A percentile compares a stretch with the other conserved stretches of the same genome.
phyloP scores from a whole-genome alignment of 139 green algal species.

The Yamagishiella unicocca region DNA sequence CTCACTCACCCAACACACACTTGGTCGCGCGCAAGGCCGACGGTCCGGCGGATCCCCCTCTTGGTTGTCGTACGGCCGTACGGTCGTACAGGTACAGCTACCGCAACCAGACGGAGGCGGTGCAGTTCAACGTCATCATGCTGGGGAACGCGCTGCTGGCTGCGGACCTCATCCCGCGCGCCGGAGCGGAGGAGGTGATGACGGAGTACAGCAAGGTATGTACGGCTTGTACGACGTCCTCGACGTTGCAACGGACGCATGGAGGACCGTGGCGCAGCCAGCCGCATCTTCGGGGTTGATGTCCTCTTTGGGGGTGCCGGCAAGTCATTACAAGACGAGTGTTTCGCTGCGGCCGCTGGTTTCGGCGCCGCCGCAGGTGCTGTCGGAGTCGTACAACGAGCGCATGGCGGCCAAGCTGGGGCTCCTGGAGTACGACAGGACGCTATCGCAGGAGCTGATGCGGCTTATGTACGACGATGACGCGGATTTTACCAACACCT shows the following conservation, averaged over 20 bases:
- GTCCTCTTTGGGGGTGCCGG: too few relatives aligned
- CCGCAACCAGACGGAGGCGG: slow-evolving; percentile 77
- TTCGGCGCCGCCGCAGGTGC: slow-evolving; percentile 34
- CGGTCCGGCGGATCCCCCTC: too few relatives aligned
- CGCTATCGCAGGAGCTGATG: slow-evolving; percentile 67
- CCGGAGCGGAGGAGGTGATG: slow-evolving; percentile 73
- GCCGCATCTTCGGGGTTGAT: too few relatives aligned
- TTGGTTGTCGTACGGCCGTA: too few relatives aligned
- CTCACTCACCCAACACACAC: too few relatives aligned
- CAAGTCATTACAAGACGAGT: too few relatives aligned
- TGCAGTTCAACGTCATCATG: slow-evolving; percentile 78
- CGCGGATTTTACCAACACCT: slow-evolving; percentile 88
- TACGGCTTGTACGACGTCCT: neutral
- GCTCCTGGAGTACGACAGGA: slow-evolving; percentile 71
- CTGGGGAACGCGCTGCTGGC: slow-evolving; percentile 77
- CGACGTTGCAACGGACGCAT: neutral
- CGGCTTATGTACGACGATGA: slow-evolving; percentile 73
- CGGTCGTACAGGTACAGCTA: slow-evolving; percentile 68
- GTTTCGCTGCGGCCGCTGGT: too few relatives aligned
- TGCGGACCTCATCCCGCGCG: slow-evolving; percentile 65
- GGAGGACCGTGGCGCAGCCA: too few relatives aligned
- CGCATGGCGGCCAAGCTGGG: slow-evolving; percentile 85
- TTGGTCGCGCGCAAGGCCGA: too few relatives aligned
- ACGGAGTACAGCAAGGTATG: slow-evolving; percentile 63
- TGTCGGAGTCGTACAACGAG: slow-evolving; percentile 70